Conservation (phyloP, 2,329 filamentous ascomycete genomes). For the Pyrenochaeta sp. region DNA sequence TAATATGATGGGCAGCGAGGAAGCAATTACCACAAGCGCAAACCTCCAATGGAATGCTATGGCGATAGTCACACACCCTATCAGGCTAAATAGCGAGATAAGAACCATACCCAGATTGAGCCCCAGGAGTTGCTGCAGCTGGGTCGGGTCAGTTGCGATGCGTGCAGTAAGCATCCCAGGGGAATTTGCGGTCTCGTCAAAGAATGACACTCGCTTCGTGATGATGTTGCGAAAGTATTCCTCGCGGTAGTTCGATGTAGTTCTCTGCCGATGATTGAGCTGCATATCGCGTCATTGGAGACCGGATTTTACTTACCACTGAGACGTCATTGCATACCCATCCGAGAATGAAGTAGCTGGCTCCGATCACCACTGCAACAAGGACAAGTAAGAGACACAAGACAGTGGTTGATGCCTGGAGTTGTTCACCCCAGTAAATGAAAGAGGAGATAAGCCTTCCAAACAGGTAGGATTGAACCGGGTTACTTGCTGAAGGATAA, state of each 20-base stretch:
- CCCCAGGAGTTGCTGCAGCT: constrained; percentile 35
- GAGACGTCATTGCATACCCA: constrained; percentile 35
- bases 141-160: constrained; percentile 49
- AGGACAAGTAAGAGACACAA: constrained; percentile 54
- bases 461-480: constrained; percentile 34
- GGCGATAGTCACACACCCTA: constrained; percentile 72
- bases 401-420: constrained; percentile 28
- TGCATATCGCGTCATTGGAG: too few species aligned
- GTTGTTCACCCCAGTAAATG: constrained; percentile 21
- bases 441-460: constrained; percentile 32
- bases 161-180: constrained; percentile 79
- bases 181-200: constrained; percentile 86
- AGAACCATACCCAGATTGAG: constrained; percentile 74
- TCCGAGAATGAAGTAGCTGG: constrained; percentile 31
- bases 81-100: constrained; percentile 77
- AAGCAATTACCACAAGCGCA: constrained; percentile 75
- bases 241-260: constrained; percentile 76
- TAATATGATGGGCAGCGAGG: constrained; percentile 72
- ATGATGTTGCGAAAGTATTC: constrained; percentile 84
- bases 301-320: constrained; percentile 25
- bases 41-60: constrained; percentile 84
- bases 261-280: constrained; percentile 16
- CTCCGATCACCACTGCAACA: constrained; percentile 26
- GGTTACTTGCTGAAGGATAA: constrained; percentile 19
- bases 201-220: constrained; percentile 90